phyloP scores from a whole-genome alignment of 140 eudicot species.

The Bidens hawaiensis region DNA sequence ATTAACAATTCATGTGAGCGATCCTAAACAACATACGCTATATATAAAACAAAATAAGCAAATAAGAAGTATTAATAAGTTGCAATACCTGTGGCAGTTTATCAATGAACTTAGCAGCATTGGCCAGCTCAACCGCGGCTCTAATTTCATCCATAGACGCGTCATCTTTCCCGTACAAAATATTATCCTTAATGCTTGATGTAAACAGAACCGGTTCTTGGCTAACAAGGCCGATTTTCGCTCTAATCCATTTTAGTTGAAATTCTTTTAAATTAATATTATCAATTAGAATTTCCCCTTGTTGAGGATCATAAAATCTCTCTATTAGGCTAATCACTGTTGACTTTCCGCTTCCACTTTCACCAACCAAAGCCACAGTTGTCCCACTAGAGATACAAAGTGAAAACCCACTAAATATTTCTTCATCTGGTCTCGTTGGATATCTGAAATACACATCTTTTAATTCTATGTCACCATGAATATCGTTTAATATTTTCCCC shows the following conservation, averaged over 20 bases:
- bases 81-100: conserved; percentile 54
- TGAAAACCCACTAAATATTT: too few species aligned
- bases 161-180: conserved; percentile 82
- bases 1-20: not conserved
- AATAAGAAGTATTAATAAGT: not conserved
- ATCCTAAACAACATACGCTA: not conserved
- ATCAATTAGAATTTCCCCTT: too few species aligned
- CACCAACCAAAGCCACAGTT: conserved; percentile 89
- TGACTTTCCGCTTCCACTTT: conserved; percentile 94
- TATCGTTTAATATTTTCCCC: conserved; percentile 53
- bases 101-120: too few species aligned
- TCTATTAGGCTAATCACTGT: too few species aligned
- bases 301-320: too few species aligned
- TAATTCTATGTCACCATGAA: conserved; percentile 67
- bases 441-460: too few species aligned
- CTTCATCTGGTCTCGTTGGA: too few species aligned
- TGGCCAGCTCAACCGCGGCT: conserved; percentile 75
- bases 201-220: conserved; percentile 76
- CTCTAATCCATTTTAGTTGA: too few species aligned
- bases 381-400: conserved; percentile 61
- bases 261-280: too few species aligned
- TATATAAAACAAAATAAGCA: not conserved
- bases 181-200: conserved; percentile 76
- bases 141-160: conserved; percentile 67
- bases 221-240: too few species aligned